phyloP scores from a whole-genome alignment of 2,329 filamentous ascomycete species.

The Fusarium temperatum region DNA sequence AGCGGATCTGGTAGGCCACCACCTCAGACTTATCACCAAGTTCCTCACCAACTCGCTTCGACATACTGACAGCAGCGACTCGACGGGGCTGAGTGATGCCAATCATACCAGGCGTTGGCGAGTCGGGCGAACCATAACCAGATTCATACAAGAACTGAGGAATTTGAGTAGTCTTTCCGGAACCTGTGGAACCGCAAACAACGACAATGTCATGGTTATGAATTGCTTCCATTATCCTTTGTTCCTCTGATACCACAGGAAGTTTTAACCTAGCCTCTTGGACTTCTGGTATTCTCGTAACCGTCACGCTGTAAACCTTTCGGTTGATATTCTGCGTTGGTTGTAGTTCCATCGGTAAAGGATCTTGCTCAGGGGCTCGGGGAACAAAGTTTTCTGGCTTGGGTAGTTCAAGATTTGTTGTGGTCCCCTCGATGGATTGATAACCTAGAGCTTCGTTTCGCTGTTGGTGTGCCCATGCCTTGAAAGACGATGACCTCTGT shows the following conservation, averaged over 20 bases:
- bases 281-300: conserved; percentile 76
- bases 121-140: conserved; percentile 82
- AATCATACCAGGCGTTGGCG: conserved; percentile 89
- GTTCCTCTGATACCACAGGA: conserved; percentile 93
- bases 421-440: conserved; percentile 55
- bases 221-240: conserved; percentile 97
- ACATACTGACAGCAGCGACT: conserved; percentile 97
- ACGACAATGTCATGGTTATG: conserved; percentile 91
- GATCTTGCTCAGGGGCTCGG: conserved; percentile 74
- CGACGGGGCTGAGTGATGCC: conserved; percentile 93
- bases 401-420: conserved; percentile 60
- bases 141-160: conserved; percentile 96
- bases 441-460: conserved; percentile 84
- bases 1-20: conserved; percentile 94
- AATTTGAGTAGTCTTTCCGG: conserved; percentile 96
- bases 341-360: conserved; percentile 72
- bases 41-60: conserved; percentile 88
- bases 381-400: conserved; percentile 71
- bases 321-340: conserved; percentile 68
- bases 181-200: conserved; percentile 93
- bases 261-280: conserved; percentile 81
- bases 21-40: conserved; percentile 78
- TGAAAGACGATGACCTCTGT: conserved; percentile 75
- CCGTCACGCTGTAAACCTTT: conserved; percentile 79
- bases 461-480: conserved; percentile 89